A percentile compares a stretch with the other conserved stretches of the same genome.
These are phyloP conservation scores for Neurospora tetrasperma DNA, from an alignment of 495 filamentous ascomycete species.

Conservation along the genomic window DNA sequence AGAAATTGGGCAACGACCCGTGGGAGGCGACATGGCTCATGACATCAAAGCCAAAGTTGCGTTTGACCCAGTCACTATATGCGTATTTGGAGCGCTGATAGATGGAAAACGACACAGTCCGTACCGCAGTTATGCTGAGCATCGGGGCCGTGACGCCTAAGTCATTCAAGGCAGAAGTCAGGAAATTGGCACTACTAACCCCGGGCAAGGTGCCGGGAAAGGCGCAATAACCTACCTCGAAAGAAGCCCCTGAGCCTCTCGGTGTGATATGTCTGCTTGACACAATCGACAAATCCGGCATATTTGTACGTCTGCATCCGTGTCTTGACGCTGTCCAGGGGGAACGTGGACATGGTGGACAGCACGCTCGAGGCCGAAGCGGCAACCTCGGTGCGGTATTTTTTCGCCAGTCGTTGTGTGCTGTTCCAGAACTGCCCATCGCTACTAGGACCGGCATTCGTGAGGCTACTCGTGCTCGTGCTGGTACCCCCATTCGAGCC, in stretches of 20 bases:
- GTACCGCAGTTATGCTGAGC: constrained; percentile 77
- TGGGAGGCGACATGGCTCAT: constrained; percentile 58
- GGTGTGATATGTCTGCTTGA: constrained; percentile 58
- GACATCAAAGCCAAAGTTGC: constrained; percentile 57
- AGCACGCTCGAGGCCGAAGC: constrained; percentile 63
- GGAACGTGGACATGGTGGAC: constrained; percentile 65
- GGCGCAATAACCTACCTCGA: constrained; percentile 43
- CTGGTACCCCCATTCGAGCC: background rate
- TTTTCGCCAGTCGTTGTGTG: constrained; percentile 54
- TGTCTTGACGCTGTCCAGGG: constrained; percentile 76
- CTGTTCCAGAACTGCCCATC: constrained; percentile 20
- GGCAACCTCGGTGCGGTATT: constrained; percentile 70
- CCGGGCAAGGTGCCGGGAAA: background rate
- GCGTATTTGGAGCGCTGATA: constrained; percentile 77
- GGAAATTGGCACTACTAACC: background rate
- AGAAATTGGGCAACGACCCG: constrained; percentile 57
- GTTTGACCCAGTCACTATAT: constrained; percentile 56
- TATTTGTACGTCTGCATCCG: constrained; percentile 80
- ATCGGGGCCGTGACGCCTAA: constrained; percentile 70
- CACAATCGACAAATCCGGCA: constrained; percentile 55
- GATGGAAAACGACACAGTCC: constrained; percentile 86
- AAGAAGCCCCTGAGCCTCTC: constrained; percentile 70
- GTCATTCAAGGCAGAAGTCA: background rate
- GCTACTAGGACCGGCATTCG: background rate
- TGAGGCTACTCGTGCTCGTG: constrained; percentile 4